These are phyloP conservation scores for Pinus taeda DNA, from an alignment of 75 land plant species.

Conservation along the genomic window DNA sequence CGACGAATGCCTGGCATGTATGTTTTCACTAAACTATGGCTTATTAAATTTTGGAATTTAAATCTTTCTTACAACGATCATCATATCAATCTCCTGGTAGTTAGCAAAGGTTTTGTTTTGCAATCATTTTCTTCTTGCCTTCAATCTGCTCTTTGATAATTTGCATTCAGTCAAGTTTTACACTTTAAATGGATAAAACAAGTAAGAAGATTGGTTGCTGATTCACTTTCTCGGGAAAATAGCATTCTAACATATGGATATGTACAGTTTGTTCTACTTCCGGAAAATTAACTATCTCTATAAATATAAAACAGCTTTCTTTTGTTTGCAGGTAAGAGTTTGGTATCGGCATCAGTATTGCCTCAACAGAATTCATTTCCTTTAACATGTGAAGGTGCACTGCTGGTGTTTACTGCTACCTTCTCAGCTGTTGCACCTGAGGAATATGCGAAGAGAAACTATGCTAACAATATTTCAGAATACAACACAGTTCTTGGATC, in stretches of 20 bases:
- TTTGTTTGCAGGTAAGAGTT: constrained; percentile 1
- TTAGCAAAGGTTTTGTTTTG: no score
- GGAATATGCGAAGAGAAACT: constrained; percentile 63
- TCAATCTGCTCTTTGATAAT: no score
- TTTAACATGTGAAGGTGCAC: neutral
- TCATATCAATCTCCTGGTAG: no score
- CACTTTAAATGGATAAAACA: neutral
- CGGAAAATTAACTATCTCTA: neutral
- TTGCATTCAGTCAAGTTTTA: no score
- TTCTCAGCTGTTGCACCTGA: constrained; percentile 18
- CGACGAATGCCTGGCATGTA: no score
- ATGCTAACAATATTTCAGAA: constrained; percentile 72
- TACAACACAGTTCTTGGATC: constrained; percentile 73
- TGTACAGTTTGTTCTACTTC: neutral
- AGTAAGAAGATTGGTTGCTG: neutral
- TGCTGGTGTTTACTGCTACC: neutral
- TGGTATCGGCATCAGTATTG: neutral
- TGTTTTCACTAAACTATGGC: no score
- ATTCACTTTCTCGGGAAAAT: neutral
- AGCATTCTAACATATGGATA: neutral
- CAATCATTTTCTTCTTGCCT: no score
- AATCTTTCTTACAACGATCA: no score
- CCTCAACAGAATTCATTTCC: neutral
- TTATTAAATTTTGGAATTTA: no score
- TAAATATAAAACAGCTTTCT: neutral